Percentiles rank a stretch among this genome's conserved stretches.
phyloP scores from a whole-genome alignment of 1,284 basidiomycete species.

The Puccinia horiana region DNA sequence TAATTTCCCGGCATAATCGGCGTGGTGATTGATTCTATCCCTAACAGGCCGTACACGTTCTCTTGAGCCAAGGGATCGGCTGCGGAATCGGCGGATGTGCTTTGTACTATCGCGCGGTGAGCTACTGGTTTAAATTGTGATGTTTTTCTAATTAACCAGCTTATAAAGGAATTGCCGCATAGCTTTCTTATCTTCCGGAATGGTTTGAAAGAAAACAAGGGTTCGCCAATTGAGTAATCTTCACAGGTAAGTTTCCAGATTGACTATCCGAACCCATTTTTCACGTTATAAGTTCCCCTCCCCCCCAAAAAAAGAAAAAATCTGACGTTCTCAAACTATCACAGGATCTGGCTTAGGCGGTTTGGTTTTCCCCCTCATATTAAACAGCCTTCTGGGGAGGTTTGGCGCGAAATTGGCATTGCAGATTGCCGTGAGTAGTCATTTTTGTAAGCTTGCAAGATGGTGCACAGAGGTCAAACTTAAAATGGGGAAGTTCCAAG shows the following conservation, averaged over 20 bases:
- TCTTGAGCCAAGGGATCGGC: constrained; percentile 36
- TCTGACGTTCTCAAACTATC: not conserved
- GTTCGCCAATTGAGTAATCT: constrained; percentile 41
- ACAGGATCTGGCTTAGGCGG: constrained; percentile 36
- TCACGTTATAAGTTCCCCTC: too few species aligned
- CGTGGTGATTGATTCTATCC: not conserved
- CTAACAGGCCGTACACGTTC: constrained; percentile 35
- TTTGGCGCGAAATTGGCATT: constrained; percentile 15
- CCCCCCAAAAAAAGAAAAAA: too few species aligned
- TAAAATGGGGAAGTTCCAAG: not conserved
- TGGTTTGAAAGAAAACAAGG: constrained; percentile 30
- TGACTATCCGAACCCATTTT: not conserved
- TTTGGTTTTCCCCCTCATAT: constrained; percentile 33
- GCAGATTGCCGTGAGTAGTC: constrained; percentile 7
- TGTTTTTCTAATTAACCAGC: not conserved
- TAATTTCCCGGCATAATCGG: not conserved
- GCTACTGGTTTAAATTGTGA: not conserved
- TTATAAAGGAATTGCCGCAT: too few species aligned
- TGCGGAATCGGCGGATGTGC: constrained; percentile 35
- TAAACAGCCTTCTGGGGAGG: constrained; percentile 27
- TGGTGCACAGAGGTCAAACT: not conserved
- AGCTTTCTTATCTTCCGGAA: constrained; percentile 46
- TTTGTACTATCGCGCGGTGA: constrained; percentile 35
- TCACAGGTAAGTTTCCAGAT: constrained; percentile 6
- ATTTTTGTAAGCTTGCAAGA: not conserved